Conservation (phyloP, 2,329 filamentous ascomycete species). For the Corynespora cassiicola region DNA sequence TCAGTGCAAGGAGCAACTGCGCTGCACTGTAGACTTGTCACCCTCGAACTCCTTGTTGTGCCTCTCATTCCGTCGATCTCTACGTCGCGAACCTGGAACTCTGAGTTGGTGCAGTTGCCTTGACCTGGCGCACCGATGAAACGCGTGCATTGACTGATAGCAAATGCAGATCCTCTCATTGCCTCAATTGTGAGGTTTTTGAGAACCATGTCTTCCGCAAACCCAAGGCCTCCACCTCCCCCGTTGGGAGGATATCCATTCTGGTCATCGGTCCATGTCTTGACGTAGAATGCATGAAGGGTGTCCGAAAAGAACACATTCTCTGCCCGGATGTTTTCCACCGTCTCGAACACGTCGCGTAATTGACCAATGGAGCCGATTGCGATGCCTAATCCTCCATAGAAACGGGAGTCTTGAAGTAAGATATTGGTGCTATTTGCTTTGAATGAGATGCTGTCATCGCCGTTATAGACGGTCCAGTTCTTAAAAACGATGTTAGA, state of each 20-base stretch:
- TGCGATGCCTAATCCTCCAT: constrained; percentile 61
- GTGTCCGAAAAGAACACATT: constrained; percentile 58
- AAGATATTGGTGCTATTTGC: constrained; percentile 63
- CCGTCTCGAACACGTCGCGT: constrained; percentile 53
- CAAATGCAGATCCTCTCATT: constrained; percentile 37
- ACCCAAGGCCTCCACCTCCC: constrained; percentile 62
- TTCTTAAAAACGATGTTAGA: constrained; percentile 54
- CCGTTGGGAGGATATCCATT: constrained; percentile 64
- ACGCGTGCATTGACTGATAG: constrained; percentile 50
- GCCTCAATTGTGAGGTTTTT: constrained; percentile 38
- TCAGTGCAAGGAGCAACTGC: constrained; percentile 29
- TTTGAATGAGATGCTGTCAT: constrained; percentile 58
- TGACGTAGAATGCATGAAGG: constrained; percentile 59
- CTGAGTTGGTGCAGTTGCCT: constrained; percentile 48
- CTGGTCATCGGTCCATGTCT: constrained; percentile 64
- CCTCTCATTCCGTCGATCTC: constrained; percentile 36
- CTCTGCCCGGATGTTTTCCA: constrained; percentile 57
- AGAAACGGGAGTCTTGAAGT: constrained; percentile 58
- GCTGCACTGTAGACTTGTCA: constrained; percentile 35
- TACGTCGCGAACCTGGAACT: constrained; percentile 49
- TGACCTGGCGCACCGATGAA: constrained; percentile 37
- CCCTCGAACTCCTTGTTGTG: constrained; percentile 25
- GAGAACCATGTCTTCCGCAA: constrained; percentile 45
- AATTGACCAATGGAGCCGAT: constrained; percentile 66
- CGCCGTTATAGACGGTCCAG: constrained; percentile 23